These are phyloP conservation scores for Colletotrichum paranaense DNA, from an alignment of 2,329 filamentous ascomycete species.

Conservation along the genomic window DNA sequence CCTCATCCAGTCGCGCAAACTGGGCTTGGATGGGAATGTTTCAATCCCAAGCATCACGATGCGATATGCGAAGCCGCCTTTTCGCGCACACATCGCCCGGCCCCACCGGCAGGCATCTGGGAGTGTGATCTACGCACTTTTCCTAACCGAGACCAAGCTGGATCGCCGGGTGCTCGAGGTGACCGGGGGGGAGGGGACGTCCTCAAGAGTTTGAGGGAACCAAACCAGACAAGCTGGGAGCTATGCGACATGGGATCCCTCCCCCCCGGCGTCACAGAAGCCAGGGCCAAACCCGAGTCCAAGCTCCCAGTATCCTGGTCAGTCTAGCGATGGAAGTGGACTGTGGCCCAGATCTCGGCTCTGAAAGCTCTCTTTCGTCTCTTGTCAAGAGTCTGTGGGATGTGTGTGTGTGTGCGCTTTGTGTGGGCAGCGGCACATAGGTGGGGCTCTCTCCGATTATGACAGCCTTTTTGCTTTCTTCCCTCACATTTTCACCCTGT, in stretches of 20 bases:
- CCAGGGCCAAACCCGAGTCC: constrained; percentile 16
- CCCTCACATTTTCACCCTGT: constrained; percentile 12
- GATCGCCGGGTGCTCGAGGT: constrained; percentile 25
- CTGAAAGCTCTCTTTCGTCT: neutral
- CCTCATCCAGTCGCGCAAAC: constrained; percentile 24
- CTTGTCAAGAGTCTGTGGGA: neutral
- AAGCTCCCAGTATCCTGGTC: constrained; percentile 16
- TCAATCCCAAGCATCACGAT: constrained; percentile 31
- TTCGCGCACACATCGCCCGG: constrained; percentile 5
- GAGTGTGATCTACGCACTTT: constrained; percentile 32
- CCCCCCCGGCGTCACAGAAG: neutral
- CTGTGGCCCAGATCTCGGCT: constrained; percentile 3
- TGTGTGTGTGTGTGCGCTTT: neutral
- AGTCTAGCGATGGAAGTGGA: neutral
- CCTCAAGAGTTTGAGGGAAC: neutral
- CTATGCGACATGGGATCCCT: constrained; percentile 9
- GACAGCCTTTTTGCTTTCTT: constrained; percentile 17
- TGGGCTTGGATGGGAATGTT: constrained; percentile 28
- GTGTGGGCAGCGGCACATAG: constrained; percentile 13
- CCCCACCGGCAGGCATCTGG: constrained; percentile 17
- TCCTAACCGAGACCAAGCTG: constrained; percentile 29
- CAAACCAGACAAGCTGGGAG: neutral
- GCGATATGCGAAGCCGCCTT: constrained; percentile 25
- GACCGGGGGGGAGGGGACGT: neutral
- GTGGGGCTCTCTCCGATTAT: neutral